These are phyloP conservation scores for Paramecium primaurelia DNA, from an alignment of 73 alveolate species.

Conservation along the genomic window DNA sequence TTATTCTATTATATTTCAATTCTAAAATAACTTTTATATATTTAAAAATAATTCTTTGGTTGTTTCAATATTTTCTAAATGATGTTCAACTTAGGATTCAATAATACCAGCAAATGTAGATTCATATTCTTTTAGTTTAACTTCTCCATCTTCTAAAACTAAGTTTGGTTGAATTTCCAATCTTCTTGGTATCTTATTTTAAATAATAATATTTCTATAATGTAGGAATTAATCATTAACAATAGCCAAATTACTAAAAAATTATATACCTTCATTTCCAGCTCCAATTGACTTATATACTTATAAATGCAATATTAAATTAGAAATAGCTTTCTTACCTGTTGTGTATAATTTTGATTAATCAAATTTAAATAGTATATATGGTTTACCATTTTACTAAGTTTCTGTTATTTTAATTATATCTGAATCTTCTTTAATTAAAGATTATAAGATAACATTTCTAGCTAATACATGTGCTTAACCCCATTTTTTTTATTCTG, in stretches of 20 bases:
- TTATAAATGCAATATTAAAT: slow-evolving; percentile 25
- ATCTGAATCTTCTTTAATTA: slow-evolving; percentile 64
- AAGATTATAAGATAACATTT: slow-evolving; percentile 66
- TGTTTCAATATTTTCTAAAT: neutral
- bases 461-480: slow-evolving; percentile 78
- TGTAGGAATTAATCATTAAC: slow-evolving; percentile 28
- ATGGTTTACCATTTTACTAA: slow-evolving; percentile 64
- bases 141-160: neutral
- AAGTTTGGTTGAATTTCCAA: slow-evolving; percentile 36
- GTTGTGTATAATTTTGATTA: slow-evolving; percentile 65
- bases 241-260: slow-evolving; percentile 37
- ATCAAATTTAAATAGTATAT: slow-evolving; percentile 66
- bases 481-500: slow-evolving; percentile 77
- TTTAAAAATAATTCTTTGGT: neutral
- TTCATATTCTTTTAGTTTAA: neutral
- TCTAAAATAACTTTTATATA: neutral
- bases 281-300: slow-evolving; percentile 52
- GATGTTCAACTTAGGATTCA: neutral
- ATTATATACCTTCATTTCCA: slow-evolving; percentile 20
- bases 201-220: slow-evolving; percentile 48
- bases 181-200: slow-evolving; percentile 59
- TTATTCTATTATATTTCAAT: neutral
- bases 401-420: slow-evolving; percentile 61
- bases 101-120: neutral
- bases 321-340: slow-evolving; percentile 61